Evolutionary conservation across 2,329 filamentous ascomycete genomes (phyloP).

Genomic region (Aspergillus sp.): DNA sequence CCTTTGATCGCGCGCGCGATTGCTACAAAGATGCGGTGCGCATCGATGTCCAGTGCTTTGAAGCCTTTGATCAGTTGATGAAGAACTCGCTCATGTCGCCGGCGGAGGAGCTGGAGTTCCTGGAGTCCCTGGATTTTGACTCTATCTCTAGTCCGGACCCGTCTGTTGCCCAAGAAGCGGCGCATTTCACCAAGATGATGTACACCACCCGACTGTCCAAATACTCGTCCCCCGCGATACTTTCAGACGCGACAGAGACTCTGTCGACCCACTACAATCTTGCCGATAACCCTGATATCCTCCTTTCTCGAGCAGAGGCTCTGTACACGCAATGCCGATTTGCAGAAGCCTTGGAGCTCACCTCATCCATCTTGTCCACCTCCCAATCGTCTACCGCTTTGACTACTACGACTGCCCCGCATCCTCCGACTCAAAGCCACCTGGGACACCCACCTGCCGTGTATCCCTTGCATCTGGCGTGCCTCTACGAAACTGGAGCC

Average conservation of each 20-base stretch:
- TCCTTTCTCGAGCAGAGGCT: conserved; percentile 84
- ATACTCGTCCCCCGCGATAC: conserved; percentile 81
- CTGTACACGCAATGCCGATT: conserved; percentile 95
- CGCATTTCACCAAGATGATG: conserved; percentile 90
- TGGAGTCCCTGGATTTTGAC: conserved; percentile 88
- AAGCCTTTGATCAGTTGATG: conserved; percentile 97
- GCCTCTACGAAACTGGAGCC: conserved; percentile 79
- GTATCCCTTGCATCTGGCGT: conserved; percentile 88
- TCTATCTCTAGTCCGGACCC: conserved; percentile 67
- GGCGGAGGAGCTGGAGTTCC: conserved; percentile 83
- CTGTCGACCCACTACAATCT: conserved; percentile 93
- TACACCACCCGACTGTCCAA: conserved; percentile 96
- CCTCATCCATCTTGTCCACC: conserved; percentile 73
- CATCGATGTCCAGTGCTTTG: conserved; percentile 97
- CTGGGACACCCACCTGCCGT: conserved; percentile 53
- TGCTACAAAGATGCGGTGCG: conserved; percentile 97
- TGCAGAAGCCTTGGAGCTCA: conserved; percentile 79
- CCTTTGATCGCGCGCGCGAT: conserved; percentile 94
- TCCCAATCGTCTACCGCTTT: conserved; percentile 79
- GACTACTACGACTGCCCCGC: conserved; percentile 23
- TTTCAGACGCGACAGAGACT: conserved; percentile 82
- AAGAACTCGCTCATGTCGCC: conserved; percentile 90
- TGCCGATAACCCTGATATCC: conserved; percentile 78
- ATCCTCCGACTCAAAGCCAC: conserved; percentile 31
- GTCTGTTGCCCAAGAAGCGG: conserved; percentile 75